Percentiles rank a stretch among this genome's conserved stretches.
These are phyloP conservation scores for Pleurotus cornucopiae DNA, from an alignment of 768 basidiomycete genomes.

Conservation along the genomic window DNA sequence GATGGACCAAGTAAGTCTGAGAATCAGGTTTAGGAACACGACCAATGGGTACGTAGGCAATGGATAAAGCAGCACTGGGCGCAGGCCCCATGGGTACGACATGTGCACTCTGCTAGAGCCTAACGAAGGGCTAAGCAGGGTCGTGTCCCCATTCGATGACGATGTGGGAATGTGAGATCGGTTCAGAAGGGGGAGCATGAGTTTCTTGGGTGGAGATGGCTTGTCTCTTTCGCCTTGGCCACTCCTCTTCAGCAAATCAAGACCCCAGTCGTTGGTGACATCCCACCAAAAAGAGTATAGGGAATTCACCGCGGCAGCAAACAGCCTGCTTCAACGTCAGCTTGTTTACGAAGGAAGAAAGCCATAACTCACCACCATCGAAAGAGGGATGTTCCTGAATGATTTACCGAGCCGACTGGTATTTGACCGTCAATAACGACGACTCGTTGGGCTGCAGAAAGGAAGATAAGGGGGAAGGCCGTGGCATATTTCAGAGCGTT, in stretches of 20 bases:
- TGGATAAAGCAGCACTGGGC: constrained; percentile 72
- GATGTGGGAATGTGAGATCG: constrained; percentile 7
- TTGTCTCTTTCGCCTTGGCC: constrained; percentile 21
- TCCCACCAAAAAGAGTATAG: constrained; percentile 99
- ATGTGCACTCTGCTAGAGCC: constrained; percentile 18
- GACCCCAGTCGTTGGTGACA: constrained; percentile 95
- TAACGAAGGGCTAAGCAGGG: constrained; percentile 10
- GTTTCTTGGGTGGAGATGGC: constrained; percentile 33
- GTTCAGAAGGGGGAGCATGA: constrained; percentile 31
- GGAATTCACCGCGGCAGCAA: constrained; percentile 84
- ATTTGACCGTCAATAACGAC: constrained; percentile 57
- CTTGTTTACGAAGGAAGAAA: neutral
- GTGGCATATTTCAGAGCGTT: constrained; percentile 97
- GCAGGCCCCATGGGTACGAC: constrained; percentile 66
- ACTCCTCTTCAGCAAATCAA: constrained; percentile 47
- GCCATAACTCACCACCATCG: constrained; percentile 65
- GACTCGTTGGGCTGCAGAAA: constrained; percentile 85
- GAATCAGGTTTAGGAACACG: constrained; percentile 77
- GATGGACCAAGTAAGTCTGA: constrained; percentile 92
- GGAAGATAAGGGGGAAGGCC: constrained; percentile 92
- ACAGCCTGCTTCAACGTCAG: constrained; percentile 50
- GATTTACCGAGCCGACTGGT: constrained; percentile 20
- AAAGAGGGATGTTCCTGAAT: constrained; percentile 74
- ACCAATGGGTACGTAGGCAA: constrained; percentile 81
- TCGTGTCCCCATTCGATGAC: constrained; percentile 12